Percentiles rank a stretch among this genome's conserved stretches.
These are phyloP conservation scores for Fusarium begoniae DNA, from an alignment of 2,329 filamentous ascomycete genomes.

Conservation along the genomic window DNA sequence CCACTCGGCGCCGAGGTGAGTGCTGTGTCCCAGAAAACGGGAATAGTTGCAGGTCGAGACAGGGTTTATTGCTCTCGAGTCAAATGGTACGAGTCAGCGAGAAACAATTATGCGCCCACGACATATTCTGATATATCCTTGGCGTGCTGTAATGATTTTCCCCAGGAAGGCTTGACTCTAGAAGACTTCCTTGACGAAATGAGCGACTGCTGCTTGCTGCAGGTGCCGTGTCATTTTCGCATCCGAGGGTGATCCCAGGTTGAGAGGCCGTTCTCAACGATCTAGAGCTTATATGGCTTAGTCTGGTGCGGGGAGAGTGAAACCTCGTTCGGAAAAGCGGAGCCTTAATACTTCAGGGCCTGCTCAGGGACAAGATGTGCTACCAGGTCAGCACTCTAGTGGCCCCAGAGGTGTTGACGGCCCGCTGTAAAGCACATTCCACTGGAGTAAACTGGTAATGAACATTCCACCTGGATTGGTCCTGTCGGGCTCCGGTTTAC, in stretches of 20 bases:
- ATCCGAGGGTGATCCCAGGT: constrained; percentile 21
- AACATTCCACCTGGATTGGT: constrained; percentile 4
- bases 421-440: constrained; percentile 16
- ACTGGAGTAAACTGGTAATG: neutral
- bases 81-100: neutral
- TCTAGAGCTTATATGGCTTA: constrained; percentile 37
- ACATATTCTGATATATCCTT: neutral
- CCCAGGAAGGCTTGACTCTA: constrained; percentile 14
- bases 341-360: constrained; percentile 6
- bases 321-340: constrained; percentile 42
- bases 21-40: neutral
- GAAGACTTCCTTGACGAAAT: neutral
- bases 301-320: constrained; percentile 42
- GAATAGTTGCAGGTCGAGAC: neutral
- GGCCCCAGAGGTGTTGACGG: neutral
- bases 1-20: neutral
- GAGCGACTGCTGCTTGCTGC: constrained; percentile 1
- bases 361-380: constrained; percentile 18
- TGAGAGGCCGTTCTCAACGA: constrained; percentile 10
- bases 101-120: neutral
- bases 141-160: constrained; percentile 10
- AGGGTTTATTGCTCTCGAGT: neutral
- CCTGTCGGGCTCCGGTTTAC: neutral
- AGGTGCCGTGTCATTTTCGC: constrained; percentile 34
- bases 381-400: constrained; percentile 14